Percentiles rank a stretch among this genome's conserved stretches.
Conservation (phyloP, 495 filamentous ascomycete species). For the Aspergillus steynii region DNA sequence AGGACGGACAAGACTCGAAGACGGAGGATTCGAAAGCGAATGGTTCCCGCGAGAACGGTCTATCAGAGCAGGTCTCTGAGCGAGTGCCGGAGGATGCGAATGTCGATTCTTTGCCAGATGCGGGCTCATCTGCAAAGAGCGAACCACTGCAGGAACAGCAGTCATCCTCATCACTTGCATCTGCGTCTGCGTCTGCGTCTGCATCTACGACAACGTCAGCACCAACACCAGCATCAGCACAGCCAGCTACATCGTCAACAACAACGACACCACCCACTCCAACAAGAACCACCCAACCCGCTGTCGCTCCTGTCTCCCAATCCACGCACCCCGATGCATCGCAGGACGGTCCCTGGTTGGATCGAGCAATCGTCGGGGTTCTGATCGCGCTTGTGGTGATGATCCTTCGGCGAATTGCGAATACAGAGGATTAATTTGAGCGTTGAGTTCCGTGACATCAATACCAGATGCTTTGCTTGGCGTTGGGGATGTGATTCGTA, state of each 20-base stretch:
- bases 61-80: background rate
- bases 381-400: conserved; percentile 48
- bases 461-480: background rate
- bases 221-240: conserved; percentile 7
- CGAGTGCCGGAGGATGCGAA: background rate
- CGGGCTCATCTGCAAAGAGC: background rate
- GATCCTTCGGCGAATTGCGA: conserved; percentile 40
- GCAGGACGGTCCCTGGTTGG: conserved; percentile 50
- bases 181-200: conserved; percentile 4
- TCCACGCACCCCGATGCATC: conserved; percentile 12
- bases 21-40: background rate
- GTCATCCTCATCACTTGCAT: background rate
- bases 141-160: background rate
- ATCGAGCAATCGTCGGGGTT: conserved; percentile 56
- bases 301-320: background rate
- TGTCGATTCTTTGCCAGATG: background rate
- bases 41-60: background rate
- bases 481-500: background rate
- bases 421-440: conserved; percentile 29
- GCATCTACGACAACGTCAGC: conserved; percentile 14
- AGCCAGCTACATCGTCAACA: background rate
- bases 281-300: background rate
- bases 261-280: background rate
- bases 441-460: background rate
- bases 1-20: background rate